Evolutionary conservation across 1,139 yeast genomes (phyloP).

Genomic region (Lodderomyces elongisporus): DNA sequence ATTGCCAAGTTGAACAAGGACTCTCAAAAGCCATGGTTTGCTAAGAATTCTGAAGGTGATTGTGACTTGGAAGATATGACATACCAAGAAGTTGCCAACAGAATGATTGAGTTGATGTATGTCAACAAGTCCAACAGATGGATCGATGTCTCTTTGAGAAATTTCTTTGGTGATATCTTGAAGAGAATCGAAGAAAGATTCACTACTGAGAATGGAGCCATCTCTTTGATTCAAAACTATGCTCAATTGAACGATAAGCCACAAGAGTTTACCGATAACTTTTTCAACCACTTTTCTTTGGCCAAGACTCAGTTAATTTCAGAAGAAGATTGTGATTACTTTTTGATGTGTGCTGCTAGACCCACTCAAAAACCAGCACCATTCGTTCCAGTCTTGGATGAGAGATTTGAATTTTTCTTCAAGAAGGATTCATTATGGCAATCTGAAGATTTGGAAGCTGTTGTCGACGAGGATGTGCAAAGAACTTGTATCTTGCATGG

Average conservation of each 20-base stretch:
- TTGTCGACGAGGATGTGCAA: constrained; percentile 92
- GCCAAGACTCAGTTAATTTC: constrained; percentile 80
- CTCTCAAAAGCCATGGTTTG: constrained; percentile 98
- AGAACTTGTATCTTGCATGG: constrained; percentile 98
- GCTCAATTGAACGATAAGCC: constrained; percentile 62
- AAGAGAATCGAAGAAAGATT: constrained; percentile 98
- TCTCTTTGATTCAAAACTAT: constrained; percentile 72
- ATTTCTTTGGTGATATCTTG: constrained; percentile 79
- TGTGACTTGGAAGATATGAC: constrained; percentile 96
- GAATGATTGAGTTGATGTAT: constrained; percentile 84
- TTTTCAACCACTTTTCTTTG: constrained; percentile 65
- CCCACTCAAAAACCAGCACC: constrained; percentile 97
- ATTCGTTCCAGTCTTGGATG: constrained; percentile 91
- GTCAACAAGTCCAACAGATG: constrained; percentile 77
- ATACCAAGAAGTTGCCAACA: constrained; percentile 81
- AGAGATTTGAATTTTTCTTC: constrained; percentile 90
- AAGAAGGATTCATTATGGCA: constrained; percentile 99
- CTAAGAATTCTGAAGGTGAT: constrained; percentile 65
- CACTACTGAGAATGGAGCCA: constrained; percentile 46
- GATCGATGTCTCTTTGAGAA: constrained; percentile 84
- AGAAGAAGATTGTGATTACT: constrained; percentile 93
- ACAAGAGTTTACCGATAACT: constrained; percentile 48
- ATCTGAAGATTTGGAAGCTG: constrained; percentile 94
- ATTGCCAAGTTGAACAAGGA: constrained; percentile 84
- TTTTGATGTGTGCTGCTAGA: constrained; percentile 76